These are phyloP conservation scores for Apostasia ramifera DNA, from an alignment of 106 monocot species.

Conservation along the genomic window DNA sequence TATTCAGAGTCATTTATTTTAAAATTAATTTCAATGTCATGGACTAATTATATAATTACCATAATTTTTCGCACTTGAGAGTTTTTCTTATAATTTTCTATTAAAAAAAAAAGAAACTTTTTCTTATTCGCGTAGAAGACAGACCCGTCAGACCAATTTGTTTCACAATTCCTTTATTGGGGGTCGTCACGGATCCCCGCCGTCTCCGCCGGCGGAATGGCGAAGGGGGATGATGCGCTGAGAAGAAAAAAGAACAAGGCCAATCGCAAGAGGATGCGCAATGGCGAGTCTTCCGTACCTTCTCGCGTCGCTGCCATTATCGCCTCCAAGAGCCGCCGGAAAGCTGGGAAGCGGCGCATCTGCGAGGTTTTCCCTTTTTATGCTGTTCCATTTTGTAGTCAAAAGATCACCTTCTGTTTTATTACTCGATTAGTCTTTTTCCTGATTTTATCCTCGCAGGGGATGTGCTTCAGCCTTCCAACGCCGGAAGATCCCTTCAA, in stretches of 20 bases:
- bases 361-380: conserved; percentile 54
- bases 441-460: conserved; percentile 22
- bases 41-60: too few species aligned
- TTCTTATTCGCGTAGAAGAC: too few species aligned
- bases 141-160: too few species aligned
- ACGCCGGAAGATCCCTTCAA: conserved; percentile 87
- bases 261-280: conserved; percentile 46
- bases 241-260: conserved; percentile 53
- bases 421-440: background rate
- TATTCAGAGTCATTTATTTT: too few species aligned
- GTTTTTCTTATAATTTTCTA: too few species aligned
- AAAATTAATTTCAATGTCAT: too few species aligned
- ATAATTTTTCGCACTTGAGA: too few species aligned
- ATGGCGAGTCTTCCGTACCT: conserved; percentile 52
- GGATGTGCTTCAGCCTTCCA: conserved; percentile 90
- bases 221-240: conserved; percentile 80
- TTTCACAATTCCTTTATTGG: too few species aligned
- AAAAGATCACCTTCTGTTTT: background rate
- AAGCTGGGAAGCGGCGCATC: conserved; percentile 71
- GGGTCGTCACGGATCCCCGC: too few species aligned
- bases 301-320: conserved; percentile 70
- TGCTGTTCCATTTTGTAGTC: background rate
- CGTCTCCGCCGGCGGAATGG: conserved; percentile 24
- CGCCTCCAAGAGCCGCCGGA: conserved; percentile 79
- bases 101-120: too few species aligned